phyloP scores from a whole-genome alignment of 257 asterid species.

The Solanum megistacrolobum region DNA sequence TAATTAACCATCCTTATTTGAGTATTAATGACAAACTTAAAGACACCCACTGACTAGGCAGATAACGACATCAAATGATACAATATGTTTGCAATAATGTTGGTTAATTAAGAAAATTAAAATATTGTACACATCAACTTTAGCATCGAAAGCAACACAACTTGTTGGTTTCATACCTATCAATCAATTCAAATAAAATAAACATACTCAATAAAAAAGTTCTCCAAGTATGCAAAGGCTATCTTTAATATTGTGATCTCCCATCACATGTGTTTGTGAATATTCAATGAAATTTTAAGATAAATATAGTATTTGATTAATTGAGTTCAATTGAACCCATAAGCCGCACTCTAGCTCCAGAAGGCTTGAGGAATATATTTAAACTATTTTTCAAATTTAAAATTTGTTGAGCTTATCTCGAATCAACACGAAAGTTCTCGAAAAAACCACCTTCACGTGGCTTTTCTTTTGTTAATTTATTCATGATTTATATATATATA shows the following conservation, averaged over 20 bases:
- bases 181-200: not conserved
- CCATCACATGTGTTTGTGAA: no score
- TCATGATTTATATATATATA: not conserved
- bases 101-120: not conserved
- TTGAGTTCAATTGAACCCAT: no score
- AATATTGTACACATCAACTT: not conserved
- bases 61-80: not conserved
- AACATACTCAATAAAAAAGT: not conserved
- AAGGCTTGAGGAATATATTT: no score
- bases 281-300: no score
- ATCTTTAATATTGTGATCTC: not conserved
- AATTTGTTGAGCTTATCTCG: not conserved
- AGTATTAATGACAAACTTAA: not conserved
- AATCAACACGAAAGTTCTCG: not conserved
- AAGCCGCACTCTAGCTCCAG: rapidly evolving
- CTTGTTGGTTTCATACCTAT: not conserved
- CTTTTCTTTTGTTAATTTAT: not conserved
- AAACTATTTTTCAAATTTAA: not conserved
- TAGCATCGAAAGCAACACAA: not conserved
- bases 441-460: not conserved
- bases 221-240: not conserved
- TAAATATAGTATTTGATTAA: rapidly evolving
- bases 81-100: not conserved
- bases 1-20: not conserved
- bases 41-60: not conserved